Evolutionary conservation across 257 asterid genomes (phyloP), one percentile per base, ranked within the genome.

Genomic region (Solanum lignicaule): DNA sequence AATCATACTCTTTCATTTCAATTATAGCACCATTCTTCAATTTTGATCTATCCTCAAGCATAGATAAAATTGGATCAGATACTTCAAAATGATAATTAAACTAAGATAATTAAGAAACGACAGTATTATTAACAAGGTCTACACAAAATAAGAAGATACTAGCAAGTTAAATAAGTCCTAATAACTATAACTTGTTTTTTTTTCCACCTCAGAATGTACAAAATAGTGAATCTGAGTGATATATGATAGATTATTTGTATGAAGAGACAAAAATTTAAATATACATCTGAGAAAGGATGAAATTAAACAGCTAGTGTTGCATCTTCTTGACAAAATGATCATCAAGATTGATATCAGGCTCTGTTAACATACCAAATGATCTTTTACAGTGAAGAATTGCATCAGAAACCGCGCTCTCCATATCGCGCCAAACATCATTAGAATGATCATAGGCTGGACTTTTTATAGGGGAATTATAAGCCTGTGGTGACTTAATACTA

Each of bases 301-400:
- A 23, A 38, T 39, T 14, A 9, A 84, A 32, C 8, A 84, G 41
- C 58, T 73, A 69, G n/a, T 18, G 18, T 14, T 84, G 72, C 5
- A 27, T 48, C 10, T 9, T 76, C 16, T 5, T 62, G 38, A 7
- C 29, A 58, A 43, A 4, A n/a, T 9, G 74, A n/a, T 79, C 85
- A 43, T 43, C 32, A 75, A 36, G 83, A 11, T 35, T 29, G 20
- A 15, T 14, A 33, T 73, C 74, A 83, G 20, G 74, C 82, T 76
- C 83, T 71, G 84, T 39, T 32, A 27, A 32, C 92, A 89, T 89
- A 91, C 94, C 94, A 85, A 91, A 90, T 89, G 97, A 94, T 90
- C 91, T 90, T 82, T 94, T 94, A 88, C 97, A 94, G 88, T 94
- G 93, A 48, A 92, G 89, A 85, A 94, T 93, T 46, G 97, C 97